Evolutionary conservation across 2,329 filamentous ascomycete genomes (phyloP).

Genomic region (Hymenoscyphus linearis): DNA sequence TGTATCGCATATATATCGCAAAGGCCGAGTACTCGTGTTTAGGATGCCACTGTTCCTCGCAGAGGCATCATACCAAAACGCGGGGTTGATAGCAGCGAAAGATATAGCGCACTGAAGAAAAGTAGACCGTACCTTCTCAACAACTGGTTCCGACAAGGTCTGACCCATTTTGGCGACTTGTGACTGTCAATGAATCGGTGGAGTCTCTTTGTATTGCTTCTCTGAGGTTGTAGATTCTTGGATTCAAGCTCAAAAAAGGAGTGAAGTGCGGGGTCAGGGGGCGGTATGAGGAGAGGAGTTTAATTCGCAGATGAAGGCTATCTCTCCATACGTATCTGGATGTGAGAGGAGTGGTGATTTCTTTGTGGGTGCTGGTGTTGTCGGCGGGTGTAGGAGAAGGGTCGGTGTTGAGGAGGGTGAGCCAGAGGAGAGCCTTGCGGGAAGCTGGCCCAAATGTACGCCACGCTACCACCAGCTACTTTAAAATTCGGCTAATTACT

Average conservation of each 20-base stretch:
- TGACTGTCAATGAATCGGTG: conserved; percentile 26
- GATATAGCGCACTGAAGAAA: conserved; percentile 8
- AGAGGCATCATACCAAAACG: not conserved
- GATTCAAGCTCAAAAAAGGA: conserved; percentile 17
- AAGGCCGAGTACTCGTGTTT: not conserved
- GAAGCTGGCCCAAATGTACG: not conserved
- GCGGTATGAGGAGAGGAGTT: conserved; percentile 13
- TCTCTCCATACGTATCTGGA: conserved; percentile 21
- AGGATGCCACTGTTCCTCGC: not conserved
- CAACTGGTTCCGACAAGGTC: conserved; percentile 96
- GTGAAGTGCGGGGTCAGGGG: conserved; percentile 25
- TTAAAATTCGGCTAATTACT: not conserved
- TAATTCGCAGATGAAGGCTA: conserved; percentile 12
- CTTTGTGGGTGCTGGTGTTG: not conserved
- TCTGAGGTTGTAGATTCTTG: conserved; percentile 7
- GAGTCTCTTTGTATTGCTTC: conserved; percentile 9
- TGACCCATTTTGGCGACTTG: conserved; percentile 70
- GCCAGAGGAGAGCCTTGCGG: not conserved
- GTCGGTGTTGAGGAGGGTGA: conserved; percentile 1
- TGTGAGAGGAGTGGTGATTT: not conserved
- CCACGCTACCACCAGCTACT: not conserved
- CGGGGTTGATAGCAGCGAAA: not conserved
- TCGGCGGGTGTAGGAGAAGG: not conserved
- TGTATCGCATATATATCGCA: not conserved
- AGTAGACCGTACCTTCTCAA: conserved; percentile 79